Evolutionary conservation across 257 asterid species (phyloP).

Genomic region (Avicennia marina): DNA sequence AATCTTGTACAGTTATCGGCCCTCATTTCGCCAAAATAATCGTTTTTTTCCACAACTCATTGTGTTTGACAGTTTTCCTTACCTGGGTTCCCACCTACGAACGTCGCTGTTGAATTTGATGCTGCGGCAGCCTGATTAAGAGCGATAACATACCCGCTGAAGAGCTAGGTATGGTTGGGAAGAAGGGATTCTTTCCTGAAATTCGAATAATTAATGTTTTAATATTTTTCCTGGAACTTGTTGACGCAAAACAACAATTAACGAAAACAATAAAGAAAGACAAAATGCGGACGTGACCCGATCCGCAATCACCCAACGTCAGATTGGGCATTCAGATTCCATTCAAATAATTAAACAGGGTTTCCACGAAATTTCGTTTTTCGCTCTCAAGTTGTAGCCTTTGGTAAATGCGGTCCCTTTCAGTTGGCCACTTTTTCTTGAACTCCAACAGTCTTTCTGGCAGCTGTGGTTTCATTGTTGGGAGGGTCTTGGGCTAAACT

Average conservation of each 20-base stretch:
- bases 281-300: too few species aligned
- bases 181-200: not conserved
- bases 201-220: constrained; percentile 2
- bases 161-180: not conserved
- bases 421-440: not conserved
- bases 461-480: not conserved
- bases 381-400: not conserved
- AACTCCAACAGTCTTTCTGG: not conserved
- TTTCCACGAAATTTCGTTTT: not conserved
- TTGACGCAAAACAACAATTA: not conserved
- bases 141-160: not conserved
- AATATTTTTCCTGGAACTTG: not conserved
- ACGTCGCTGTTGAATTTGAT: constrained; percentile 9
- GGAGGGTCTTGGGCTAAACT: too few species aligned
- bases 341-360: too few species aligned
- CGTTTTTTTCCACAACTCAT: not conserved
- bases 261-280: not conserved
- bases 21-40: constrained; percentile 5
- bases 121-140: not conserved
- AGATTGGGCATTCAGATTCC: not conserved
- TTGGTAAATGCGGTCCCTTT: not conserved
- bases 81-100: constrained; percentile 21
- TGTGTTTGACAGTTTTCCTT: too few species aligned
- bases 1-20: not conserved
- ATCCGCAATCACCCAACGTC: too few species aligned